Evolutionary conservation across 192 early-diverging fungal species (phyloP).

Genomic region (Blastocladiella britannica): DNA sequence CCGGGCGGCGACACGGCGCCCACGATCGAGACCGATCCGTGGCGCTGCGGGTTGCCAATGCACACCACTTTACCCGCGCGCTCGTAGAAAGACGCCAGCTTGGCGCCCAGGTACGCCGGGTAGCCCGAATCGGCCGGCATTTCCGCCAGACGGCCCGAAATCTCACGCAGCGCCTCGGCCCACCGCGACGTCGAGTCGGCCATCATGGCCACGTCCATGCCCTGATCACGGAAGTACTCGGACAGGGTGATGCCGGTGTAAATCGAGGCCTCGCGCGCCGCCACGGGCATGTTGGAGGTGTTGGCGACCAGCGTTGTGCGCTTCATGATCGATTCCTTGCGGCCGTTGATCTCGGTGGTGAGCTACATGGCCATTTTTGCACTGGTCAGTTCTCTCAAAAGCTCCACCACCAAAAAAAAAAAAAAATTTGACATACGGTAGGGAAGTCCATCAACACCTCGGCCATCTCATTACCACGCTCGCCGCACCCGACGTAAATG

Average conservation of each 20-base stretch:
- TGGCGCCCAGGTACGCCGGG: slow-evolving; percentile 93
- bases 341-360: slow-evolving; percentile 77
- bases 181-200: slow-evolving; percentile 99
- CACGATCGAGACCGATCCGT: slow-evolving; percentile 90
- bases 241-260: slow-evolving; percentile 99
- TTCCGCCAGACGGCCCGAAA: slow-evolving; percentile 98
- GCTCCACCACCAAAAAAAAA: slow-evolving; percentile 1
- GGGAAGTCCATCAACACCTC: slow-evolving; percentile 99
- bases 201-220: slow-evolving; percentile 99
- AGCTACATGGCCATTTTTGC: slow-evolving; percentile 22
- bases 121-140: slow-evolving; percentile 99
- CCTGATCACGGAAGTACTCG: slow-evolving; percentile 99
- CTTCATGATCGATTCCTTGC: slow-evolving; percentile 98
- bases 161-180: slow-evolving; percentile 99
- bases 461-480: slow-evolving; percentile 99
- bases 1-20: slow-evolving; percentile 99
- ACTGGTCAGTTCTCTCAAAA: slow-evolving; percentile 24
- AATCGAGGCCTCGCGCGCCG: slow-evolving; percentile 98
- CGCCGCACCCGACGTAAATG: slow-evolving; percentile 90
- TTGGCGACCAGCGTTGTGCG: slow-evolving; percentile 97
- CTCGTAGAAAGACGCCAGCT: slow-evolving; percentile 99
- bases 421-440: background rate
- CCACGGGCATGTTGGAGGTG: slow-evolving; percentile 99
- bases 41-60: slow-evolving; percentile 76
- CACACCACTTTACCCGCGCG: slow-evolving; percentile 95